phyloP scores from a whole-genome alignment of 495 filamentous ascomycete species.

The Trichoderma asperelloides region DNA sequence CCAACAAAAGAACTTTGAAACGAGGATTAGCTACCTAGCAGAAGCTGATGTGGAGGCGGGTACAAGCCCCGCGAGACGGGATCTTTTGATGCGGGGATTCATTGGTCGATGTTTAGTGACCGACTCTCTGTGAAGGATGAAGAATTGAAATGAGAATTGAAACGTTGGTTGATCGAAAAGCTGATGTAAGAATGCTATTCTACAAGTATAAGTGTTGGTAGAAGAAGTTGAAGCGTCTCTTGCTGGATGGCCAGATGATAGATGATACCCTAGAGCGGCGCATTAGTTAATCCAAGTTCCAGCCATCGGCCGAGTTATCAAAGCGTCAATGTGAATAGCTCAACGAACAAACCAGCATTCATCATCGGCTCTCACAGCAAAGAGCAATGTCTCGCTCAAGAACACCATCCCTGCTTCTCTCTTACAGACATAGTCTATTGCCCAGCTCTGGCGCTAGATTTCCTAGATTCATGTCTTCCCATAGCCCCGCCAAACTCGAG shows the following conservation, averaged over 20 bases:
- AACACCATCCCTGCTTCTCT: background rate
- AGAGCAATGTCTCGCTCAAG: background rate
- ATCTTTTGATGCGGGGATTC: background rate
- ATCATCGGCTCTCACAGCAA: background rate
- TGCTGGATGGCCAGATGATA: background rate
- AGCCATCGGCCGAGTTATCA: background rate
- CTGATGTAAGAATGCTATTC: too few relatives aligned
- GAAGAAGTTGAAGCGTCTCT: too few relatives aligned
- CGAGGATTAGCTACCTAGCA: background rate
- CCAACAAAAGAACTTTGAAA: background rate
- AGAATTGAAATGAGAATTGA: too few relatives aligned
- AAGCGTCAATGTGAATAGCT: background rate
- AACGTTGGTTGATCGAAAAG: too few relatives aligned
- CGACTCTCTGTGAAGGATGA: too few relatives aligned
- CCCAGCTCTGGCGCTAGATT: background rate
- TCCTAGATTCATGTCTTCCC: background rate
- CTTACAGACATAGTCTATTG: background rate
- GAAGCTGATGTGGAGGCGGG: background rate
- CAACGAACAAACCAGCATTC: background rate
- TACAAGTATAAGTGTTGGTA: too few relatives aligned
- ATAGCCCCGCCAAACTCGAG: constrained; percentile 16
- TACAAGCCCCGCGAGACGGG: background rate
- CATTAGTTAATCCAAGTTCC: background rate
- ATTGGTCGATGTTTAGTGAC: background rate
- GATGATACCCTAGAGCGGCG: background rate